phyloP scores from a whole-genome alignment of 345 rosid genomes.

The Camelina sativa region DNA sequence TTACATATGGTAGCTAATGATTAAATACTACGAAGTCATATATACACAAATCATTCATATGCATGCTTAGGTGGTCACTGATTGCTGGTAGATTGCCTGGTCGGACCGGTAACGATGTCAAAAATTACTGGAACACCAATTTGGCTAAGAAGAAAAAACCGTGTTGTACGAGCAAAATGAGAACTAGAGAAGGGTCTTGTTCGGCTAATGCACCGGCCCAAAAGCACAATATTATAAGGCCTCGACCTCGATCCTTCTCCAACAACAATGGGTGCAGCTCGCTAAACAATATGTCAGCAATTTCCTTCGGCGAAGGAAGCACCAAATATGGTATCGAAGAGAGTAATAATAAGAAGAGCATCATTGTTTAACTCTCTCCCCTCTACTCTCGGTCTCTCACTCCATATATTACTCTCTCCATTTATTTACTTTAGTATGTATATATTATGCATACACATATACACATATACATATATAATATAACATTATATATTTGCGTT shows the following conservation, averaged over 20 bases:
- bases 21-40: background rate
- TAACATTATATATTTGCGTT: no score
- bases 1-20: background rate
- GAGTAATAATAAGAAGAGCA: no score
- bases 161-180: background rate
- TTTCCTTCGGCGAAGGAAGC: no score
- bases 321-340: no score
- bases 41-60: no score
- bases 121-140: slow-evolving; percentile 57
- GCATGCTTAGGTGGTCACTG: slow-evolving; percentile 32
- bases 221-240: background rate
- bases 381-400: no score
- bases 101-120: slow-evolving; percentile 53
- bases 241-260: background rate
- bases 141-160: slow-evolving; percentile 41
- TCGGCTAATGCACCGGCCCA: background rate
- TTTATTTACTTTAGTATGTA: no score
- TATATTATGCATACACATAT: no score
- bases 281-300: no score
- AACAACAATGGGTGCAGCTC: background rate
- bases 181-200: background rate
- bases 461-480: no score
- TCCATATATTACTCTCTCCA: no score
- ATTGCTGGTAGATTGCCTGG: slow-evolving; percentile 57
- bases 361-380: no score